phyloP scores from a whole-genome alignment of 1,284 basidiomycete genomes.

The Afroboletus lepidellus region DNA sequence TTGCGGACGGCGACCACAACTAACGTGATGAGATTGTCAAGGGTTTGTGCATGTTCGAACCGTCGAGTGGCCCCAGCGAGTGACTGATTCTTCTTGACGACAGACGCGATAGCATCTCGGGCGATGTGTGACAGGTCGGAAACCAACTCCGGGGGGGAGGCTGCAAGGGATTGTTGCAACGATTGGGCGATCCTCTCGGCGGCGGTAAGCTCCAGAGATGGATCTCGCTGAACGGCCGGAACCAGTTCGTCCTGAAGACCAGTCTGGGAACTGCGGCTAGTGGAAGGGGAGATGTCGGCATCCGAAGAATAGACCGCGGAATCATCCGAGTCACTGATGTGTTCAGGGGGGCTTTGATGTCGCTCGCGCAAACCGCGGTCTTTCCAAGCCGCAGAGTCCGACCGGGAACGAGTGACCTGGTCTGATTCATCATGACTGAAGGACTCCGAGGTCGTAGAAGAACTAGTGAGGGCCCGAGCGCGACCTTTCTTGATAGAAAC shows the following conservation, averaged over 20 bases:
- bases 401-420: slow-evolving; percentile 34
- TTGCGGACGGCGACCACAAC: slow-evolving; percentile 74
- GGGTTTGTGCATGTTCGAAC: slow-evolving; percentile 52
- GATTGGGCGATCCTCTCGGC: slow-evolving; percentile 66
- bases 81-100: slow-evolving; percentile 59
- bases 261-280: slow-evolving; percentile 36
- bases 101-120: slow-evolving; percentile 57
- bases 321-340: slow-evolving; percentile 71
- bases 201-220: slow-evolving; percentile 50
- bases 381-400: slow-evolving; percentile 32
- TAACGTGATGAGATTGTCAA: slow-evolving; percentile 60
- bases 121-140: slow-evolving; percentile 58
- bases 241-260: slow-evolving; percentile 23
- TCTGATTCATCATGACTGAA: slow-evolving; percentile 28
- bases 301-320: slow-evolving; percentile 69
- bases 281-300: slow-evolving; percentile 34
- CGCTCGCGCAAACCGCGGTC: slow-evolving; percentile 25
- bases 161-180: slow-evolving; percentile 60
- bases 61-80: slow-evolving; percentile 42
- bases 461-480: slow-evolving; percentile 33
- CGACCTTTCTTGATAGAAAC: slow-evolving; percentile 23
- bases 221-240: slow-evolving; percentile 20
- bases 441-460: slow-evolving; percentile 31
- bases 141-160: slow-evolving; percentile 55
- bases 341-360: slow-evolving; percentile 39